Base-by-base conservation (phyloP, 768 basidiomycete species). In the Trametes elegans region DNA sequence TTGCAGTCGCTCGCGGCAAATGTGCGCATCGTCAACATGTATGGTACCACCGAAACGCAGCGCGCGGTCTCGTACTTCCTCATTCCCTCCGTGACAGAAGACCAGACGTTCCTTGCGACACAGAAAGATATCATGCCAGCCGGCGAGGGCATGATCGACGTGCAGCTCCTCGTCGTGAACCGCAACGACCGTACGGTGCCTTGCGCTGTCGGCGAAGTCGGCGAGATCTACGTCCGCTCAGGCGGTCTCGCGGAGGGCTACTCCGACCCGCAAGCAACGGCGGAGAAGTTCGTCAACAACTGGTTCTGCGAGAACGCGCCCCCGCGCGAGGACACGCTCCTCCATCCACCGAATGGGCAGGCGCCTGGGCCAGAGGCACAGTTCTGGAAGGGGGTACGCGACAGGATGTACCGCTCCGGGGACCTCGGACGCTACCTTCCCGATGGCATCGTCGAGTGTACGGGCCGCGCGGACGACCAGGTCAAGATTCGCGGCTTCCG, bases 401-500 rank as follows among this genome's bases (percentile, higher is more conserved):
- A 99, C 71, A 74, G 97, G 55, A 96, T 98, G 95, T 99, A 98
- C 72, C 85, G 93, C 60, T 93, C 93, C 26, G 97, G 97, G 19
- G 97, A 99, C 72, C 80, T 99, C 4, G 97, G 97, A 2, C 85
- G 97, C 5, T 99, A 99, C 71, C 76, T 88, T 28, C 91, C 97
- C 1, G 81, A 89, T 68, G 97, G 97, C 5, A 84, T 82, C 28
- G 97, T 99, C 10, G 97, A 99, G 70, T 98, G 97, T 68, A 94
- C 91, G 0, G 97, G 97, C 18, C 84, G 97, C 19, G 95, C 96
- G 2, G 97, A 99, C 68, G 96, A 98, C 67, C 97, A 99, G 68
- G 92, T 99, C 74, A 98, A 99, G 75, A 98, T 99, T 71, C 90
- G 97, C 50, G 97, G 97, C 2, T 99, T 99, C 85, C 81, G 97